Evolutionary conservation across 257 asterid species (phyloP).

Genomic region (Scutellaria baicalensis): DNA sequence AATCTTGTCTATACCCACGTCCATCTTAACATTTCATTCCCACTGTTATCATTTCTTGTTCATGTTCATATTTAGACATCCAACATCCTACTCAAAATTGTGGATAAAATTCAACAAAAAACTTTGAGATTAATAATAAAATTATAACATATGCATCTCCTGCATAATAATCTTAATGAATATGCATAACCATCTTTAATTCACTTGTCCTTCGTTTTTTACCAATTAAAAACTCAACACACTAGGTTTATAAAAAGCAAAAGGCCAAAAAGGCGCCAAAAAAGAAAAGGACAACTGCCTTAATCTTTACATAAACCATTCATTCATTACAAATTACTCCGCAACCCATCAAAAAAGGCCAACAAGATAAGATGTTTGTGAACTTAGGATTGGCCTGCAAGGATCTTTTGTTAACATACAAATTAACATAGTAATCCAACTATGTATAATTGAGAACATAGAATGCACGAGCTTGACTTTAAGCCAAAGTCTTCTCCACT

Average conservation of each 20-base stretch:
- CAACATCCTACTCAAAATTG: neutral
- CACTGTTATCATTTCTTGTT: too few species aligned
- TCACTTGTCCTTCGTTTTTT: constrained; percentile 1
- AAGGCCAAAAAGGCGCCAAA: neutral
- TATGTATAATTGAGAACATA: constrained; percentile 1
- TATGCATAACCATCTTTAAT: neutral
- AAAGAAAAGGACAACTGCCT: neutral
- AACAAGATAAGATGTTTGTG: neutral
- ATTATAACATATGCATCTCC: neutral
- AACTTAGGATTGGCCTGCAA: neutral
- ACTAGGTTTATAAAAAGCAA: neutral
- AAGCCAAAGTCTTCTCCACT: neutral
- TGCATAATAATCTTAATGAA: neutral
- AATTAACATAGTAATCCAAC: neutral
- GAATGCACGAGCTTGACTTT: neutral
- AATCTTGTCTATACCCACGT: too few species aligned
- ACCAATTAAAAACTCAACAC: neutral
- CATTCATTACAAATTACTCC: neutral
- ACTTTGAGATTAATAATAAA: neutral
- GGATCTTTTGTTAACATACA: neutral
- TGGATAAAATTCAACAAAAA: neutral
- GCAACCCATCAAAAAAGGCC: constrained; percentile 4
- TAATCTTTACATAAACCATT: constrained; percentile 2
- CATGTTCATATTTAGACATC: too few species aligned
- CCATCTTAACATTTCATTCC: too few species aligned